Evolutionary conservation across 1,284 basidiomycete genomes (phyloP), one percentile per base, ranked within the genome.

Genomic region (Sporisorium scitamineum): DNA sequence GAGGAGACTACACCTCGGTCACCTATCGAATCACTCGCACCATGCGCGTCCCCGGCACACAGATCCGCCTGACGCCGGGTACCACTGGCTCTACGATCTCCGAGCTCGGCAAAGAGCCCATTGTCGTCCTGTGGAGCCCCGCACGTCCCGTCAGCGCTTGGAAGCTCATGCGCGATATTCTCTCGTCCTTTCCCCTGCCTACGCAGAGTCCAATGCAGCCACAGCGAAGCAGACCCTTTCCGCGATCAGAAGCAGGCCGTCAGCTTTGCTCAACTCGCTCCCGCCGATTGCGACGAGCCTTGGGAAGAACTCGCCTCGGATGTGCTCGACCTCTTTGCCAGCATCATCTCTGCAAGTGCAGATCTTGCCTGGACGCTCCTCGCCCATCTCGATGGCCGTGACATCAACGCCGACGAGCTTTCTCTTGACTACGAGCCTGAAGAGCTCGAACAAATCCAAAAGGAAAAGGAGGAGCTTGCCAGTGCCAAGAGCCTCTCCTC

Each of bases 61-160:
- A 92, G 2, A 90, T 91, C 1, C 87, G 88, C 18, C 87, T 95
- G 1, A 90, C 91, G 8, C 87, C 89, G 2, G 89, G 90, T 37
- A 91, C 92, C 1, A 86, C 88, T 2, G 94, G 93, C 2, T 89
- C 90, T 13, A 88, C 94, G 44, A 87, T 95, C 29, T 87, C 86
- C 27, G 82, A 84, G 37, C 92, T 89, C 2, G 92, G 93, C 39
- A 89, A 90, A 6, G 89, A 84, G 32, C 88, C 90, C 10, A 87
- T 93, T 45, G 90, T 92, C 10, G 89, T 95, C 2, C 88, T 89
- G n/a, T 95, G 94, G 94, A 88, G 92, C 68, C 90, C 92, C 69
- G 87, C 90, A 42, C 90, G 93, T 80, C 93, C 91, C 24, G 54
- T 80, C 50, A 84, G 82, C 11, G 93, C 92, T 0, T 95, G 94